Evolutionary conservation across 139 green algal genomes (phyloP).

Genomic region (Chlamydomonas urium): DNA sequence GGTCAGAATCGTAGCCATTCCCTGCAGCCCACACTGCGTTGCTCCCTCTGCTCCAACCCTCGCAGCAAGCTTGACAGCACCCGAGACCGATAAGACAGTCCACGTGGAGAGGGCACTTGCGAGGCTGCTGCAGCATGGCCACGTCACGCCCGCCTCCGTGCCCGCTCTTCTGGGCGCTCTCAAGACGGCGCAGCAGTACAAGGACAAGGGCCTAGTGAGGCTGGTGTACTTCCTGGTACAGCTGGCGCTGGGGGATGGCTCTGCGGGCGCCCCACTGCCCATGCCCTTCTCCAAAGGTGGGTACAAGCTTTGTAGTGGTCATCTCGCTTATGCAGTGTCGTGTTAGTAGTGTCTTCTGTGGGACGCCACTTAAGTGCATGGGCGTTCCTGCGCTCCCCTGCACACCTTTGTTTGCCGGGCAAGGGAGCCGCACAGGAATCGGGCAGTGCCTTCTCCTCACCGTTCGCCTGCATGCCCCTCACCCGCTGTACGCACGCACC

Average conservation of each 20-base stretch:
- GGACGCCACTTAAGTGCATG: too few relatives aligned
- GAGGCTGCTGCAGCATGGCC: conserved; percentile 13
- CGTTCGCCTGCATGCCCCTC: neutral
- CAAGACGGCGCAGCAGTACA: neutral
- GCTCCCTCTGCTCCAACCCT: neutral
- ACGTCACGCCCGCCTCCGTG: conserved; percentile 12
- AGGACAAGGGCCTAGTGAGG: neutral
- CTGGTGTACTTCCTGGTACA: conserved; percentile 61
- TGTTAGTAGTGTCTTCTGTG: neutral
- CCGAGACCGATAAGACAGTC: neutral
- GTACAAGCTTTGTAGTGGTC: too few relatives aligned
- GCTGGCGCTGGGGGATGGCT: conserved; percentile 50
- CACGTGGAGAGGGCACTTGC: conserved; percentile 1
- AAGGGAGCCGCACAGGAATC: too few relatives aligned
- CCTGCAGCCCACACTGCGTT: neutral
- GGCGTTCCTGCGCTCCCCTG: too few relatives aligned
- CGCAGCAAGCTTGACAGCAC: neutral
- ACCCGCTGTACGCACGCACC: neutral
- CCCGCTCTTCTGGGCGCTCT: conserved; percentile 17
- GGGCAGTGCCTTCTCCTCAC: neutral
- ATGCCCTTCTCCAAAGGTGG: conserved; percentile 21
- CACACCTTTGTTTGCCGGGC: too few relatives aligned
- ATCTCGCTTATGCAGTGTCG: neutral
- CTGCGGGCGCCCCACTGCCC: conserved; percentile 53
- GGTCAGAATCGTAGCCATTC: neutral